Evolutionary conservation across 768 basidiomycete species (phyloP), one percentile per base, ranked within the genome.

Genomic region (Boletus sp.): DNA sequence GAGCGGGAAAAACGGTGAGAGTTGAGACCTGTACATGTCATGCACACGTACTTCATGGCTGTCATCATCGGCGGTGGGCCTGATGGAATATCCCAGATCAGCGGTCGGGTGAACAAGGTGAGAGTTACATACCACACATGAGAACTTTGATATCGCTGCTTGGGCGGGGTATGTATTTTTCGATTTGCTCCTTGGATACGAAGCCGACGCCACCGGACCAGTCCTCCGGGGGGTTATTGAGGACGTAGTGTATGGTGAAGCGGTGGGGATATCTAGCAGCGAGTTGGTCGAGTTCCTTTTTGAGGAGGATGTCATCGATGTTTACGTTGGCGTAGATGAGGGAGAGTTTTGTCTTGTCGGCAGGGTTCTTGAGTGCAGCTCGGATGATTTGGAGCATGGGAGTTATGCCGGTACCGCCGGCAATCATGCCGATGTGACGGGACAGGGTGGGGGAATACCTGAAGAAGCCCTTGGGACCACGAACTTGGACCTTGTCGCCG

Each of bases 381-480:
- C 90, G 88, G 73, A 98, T 88, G 78, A 99, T 91, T 70, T 99
- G 96, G 64, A 97, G 86, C 96, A 98, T 98, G 66, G 97, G 97
- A 0, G 97, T 96, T 71, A 99, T 96, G 52, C 97, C 97, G 3
- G 97, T 98, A 35, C 97, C 97, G 45, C 97, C 97, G 15, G 95
- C 94, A 64, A 99, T 97, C 95, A 99, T 95, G 67, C 92, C 88
- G 53, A 99, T 75, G 64, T 89, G 85, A 60, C 77, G 76, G n/a
- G 87, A 81, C 42, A 94, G 77, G 47, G 78, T 77, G 4, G 89
- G 82, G 41, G 75, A 64, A 75, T 98, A 99, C 59, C 79, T 82
- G 82, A 98, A 98, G 70, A 88, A 86, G 53, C 97, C 97, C 75
- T 93, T 98, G 61, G 97, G 97, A 2, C 97, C 97, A 72, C 95